Evolutionary conservation across 2,329 filamentous ascomycete genomes (phyloP).

Genomic region (Microdochium trichocladiopsis): DNA sequence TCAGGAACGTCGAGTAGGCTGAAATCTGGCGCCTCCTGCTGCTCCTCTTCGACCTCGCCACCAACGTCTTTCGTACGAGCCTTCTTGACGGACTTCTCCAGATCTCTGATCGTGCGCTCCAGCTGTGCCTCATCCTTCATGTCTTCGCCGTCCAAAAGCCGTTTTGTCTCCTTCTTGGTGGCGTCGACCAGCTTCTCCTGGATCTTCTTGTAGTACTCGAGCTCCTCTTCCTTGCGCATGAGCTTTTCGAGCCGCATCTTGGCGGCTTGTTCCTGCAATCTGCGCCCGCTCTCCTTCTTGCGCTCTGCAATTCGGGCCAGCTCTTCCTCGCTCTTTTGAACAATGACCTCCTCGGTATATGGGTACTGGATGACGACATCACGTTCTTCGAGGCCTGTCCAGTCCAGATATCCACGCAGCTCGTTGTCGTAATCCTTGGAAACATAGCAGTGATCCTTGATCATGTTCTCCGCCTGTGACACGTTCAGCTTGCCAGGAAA

Average conservation of each 20-base stretch:
- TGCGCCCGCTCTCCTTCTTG: slow-evolving; percentile 86
- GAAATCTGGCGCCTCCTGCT: slow-evolving; percentile 77
- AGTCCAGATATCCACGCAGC: slow-evolving; percentile 71
- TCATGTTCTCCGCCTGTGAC: slow-evolving; percentile 80
- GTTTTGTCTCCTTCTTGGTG: slow-evolving; percentile 86
- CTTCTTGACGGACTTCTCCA: slow-evolving; percentile 84
- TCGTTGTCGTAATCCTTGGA: slow-evolving; percentile 79
- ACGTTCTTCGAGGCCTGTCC: slow-evolving; percentile 84
- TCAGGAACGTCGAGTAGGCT: slow-evolving; percentile 84
- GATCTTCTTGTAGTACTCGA: slow-evolving; percentile 87
- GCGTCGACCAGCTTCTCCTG: slow-evolving; percentile 65
- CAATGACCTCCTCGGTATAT: slow-evolving; percentile 81
- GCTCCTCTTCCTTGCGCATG: slow-evolving; percentile 89
- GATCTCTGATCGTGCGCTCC: slow-evolving; percentile 77
- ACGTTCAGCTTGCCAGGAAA: slow-evolving; percentile 82
- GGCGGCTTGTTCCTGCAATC: slow-evolving; percentile 90
- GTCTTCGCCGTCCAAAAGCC: slow-evolving; percentile 82
- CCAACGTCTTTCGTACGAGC: slow-evolving; percentile 92
- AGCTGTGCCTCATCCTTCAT: slow-evolving; percentile 85
- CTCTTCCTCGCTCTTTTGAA: slow-evolving; percentile 93
- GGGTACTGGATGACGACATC: slow-evolving; percentile 89
- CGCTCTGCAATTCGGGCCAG: slow-evolving; percentile 84
- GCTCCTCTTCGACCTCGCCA: slow-evolving; percentile 63
- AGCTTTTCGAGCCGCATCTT: slow-evolving; percentile 96
- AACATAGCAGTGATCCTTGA: slow-evolving; percentile 85